These are phyloP conservation scores for Diaporthe amygdali DNA, from an alignment of 2,329 filamentous ascomycete genomes.

Conservation along the genomic window DNA sequence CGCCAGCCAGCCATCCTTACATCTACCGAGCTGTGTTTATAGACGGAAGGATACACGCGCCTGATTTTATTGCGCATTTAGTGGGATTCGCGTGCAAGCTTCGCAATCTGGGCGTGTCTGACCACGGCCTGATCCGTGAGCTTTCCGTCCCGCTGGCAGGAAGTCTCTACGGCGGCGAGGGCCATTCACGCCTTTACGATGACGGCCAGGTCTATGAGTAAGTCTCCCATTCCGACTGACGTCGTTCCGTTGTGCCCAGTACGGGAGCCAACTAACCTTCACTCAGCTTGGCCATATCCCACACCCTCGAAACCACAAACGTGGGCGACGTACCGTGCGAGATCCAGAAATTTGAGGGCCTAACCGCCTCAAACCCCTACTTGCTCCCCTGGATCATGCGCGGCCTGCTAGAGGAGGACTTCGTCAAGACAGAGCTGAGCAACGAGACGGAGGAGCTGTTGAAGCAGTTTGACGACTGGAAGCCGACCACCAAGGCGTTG, in stretches of 20 bases:
- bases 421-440: constrained; percentile 81
- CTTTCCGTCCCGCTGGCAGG: constrained; percentile 87
- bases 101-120: constrained; percentile 88
- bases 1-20: constrained; percentile 85
- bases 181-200: constrained; percentile 92
- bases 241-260: background rate
- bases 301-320: constrained; percentile 74
- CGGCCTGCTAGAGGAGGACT: constrained; percentile 88
- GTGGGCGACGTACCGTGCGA: constrained; percentile 53
- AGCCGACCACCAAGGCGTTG: constrained; percentile 84
- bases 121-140: constrained; percentile 92
- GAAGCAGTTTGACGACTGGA: constrained; percentile 93
- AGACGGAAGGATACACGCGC: constrained; percentile 88
- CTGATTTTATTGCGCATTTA: constrained; percentile 91
- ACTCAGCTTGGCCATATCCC: constrained; percentile 69
- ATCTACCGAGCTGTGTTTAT: constrained; percentile 97
- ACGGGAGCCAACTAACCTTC: background rate
- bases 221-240: constrained; percentile 32
- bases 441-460: constrained; percentile 80
- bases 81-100: constrained; percentile 93
- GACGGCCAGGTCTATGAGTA: constrained; percentile 84
- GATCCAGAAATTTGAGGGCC: constrained; percentile 55
- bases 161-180: constrained; percentile 88
- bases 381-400: constrained; percentile 95
- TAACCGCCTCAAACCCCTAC: constrained; percentile 77